Conservation (phyloP, 208 protist species). For the Plasmodiophora brassicae region DNA sequence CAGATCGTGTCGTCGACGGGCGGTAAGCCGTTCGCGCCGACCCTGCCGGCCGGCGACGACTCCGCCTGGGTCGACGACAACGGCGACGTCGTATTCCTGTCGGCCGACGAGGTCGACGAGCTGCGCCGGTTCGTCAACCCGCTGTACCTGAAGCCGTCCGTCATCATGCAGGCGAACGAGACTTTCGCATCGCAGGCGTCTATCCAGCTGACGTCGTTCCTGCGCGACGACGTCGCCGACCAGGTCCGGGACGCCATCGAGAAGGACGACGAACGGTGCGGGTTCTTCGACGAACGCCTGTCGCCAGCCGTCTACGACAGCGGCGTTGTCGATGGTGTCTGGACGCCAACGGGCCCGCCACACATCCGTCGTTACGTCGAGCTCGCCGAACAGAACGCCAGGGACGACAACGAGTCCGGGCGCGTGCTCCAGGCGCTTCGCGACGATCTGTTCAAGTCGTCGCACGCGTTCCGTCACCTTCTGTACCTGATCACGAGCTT, state of each 20-base stretch:
- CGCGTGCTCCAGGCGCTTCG: not conserved
- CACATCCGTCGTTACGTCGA: constrained; percentile 48
- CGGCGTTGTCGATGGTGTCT: not conserved
- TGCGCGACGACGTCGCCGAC: not conserved
- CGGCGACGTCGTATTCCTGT: not conserved
- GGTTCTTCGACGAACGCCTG: not conserved
- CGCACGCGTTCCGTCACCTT: not conserved
- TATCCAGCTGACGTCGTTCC: constrained; percentile 36
- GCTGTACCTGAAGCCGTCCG: constrained; percentile 31
- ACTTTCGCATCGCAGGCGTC: constrained; percentile 20
- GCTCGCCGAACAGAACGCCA: not conserved
- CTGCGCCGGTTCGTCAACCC: constrained; percentile 35
- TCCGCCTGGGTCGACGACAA: not conserved
- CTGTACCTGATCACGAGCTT: not conserved
- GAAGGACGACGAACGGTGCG: not conserved
- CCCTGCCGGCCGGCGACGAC: not conserved
- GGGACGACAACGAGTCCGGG: not conserved
- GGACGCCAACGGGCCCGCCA: constrained; percentile 34
- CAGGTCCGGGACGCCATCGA: not conserved
- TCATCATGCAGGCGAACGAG: not conserved
- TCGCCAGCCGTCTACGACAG: not conserved
- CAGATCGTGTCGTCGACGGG: not conserved
- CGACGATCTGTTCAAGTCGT: not conserved
- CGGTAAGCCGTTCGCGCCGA: not conserved
- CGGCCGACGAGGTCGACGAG: not conserved